phyloP scores from a whole-genome alignment of 2,329 filamentous ascomycete species.

The Pseudocercospora fijiensis region DNA sequence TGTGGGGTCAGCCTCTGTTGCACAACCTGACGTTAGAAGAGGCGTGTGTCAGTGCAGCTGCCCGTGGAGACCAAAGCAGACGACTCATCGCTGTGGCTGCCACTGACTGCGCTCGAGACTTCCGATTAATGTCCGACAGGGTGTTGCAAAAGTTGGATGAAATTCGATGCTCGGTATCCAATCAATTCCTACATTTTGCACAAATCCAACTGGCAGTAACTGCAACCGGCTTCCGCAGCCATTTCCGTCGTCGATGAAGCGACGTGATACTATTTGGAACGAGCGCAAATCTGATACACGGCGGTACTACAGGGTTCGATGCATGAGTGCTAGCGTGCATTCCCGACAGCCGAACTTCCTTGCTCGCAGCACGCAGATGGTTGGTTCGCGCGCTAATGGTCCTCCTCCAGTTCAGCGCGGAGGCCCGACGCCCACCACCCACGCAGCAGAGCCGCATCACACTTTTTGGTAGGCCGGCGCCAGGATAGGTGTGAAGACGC shows the following conservation, averaged over 20 bases:
- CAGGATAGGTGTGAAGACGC: conserved; percentile 2
- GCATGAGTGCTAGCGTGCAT: conserved; percentile 31
- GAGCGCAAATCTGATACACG: conserved; percentile 28
- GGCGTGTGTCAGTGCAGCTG: conserved; percentile 34
- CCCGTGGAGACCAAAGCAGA: conserved; percentile 23
- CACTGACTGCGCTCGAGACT: conserved; percentile 20
- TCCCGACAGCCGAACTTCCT: conserved; percentile 29
- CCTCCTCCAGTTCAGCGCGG: background rate
- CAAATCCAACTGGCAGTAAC: conserved; percentile 23
- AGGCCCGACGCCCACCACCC: background rate
- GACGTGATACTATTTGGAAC: conserved; percentile 28
- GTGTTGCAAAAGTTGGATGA: conserved; percentile 19
- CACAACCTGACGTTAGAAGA: conserved; percentile 27
- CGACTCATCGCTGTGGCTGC: conserved; percentile 14
- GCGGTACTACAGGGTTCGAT: conserved; percentile 32
- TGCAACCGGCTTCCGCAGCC: conserved; percentile 28
- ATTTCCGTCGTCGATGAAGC: conserved; percentile 28
- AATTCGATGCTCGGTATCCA: conserved; percentile 27
- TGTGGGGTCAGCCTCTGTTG: conserved; percentile 24
- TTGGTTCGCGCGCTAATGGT: conserved; percentile 2
- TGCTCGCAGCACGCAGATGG: conserved; percentile 16
- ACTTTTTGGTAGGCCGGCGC: conserved; percentile 3
- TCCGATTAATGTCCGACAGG: conserved; percentile 26
- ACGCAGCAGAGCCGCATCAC: conserved; percentile 5
- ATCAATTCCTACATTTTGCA: conserved; percentile 14